These are phyloP conservation scores for Ensete glaucum DNA, from an alignment of 176 grass and related monocot species.

Conservation along the genomic window DNA sequence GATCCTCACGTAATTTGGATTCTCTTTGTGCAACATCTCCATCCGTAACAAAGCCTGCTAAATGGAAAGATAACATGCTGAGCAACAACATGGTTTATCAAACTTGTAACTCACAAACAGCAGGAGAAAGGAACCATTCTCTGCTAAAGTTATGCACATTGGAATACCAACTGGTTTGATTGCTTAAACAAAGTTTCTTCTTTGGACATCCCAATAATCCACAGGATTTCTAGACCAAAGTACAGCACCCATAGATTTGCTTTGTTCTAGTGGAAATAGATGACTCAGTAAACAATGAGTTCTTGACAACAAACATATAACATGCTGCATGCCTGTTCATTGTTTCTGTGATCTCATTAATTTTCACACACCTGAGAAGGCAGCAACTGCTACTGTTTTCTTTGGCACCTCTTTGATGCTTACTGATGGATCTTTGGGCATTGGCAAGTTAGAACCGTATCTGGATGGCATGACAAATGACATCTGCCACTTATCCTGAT, in stretches of 20 bases:
- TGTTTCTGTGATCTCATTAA: background rate
- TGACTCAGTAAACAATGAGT: background rate
- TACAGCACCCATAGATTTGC: background rate
- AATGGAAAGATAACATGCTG: background rate
- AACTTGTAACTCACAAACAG: background rate
- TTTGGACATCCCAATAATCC: background rate
- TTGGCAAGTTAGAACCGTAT: conserved; percentile 66
- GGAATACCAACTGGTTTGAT: background rate
- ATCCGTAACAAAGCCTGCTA: conserved; percentile 75
- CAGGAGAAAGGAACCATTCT: background rate
- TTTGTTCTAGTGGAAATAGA: background rate
- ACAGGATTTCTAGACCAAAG: background rate
- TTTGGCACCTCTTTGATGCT: conserved; percentile 59
- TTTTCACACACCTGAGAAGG: conserved; percentile 56
- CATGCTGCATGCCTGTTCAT: background rate
- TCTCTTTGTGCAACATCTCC: conserved; percentile 57
- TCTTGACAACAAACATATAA: background rate
- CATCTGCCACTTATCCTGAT: conserved; percentile 64
- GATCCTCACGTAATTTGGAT: conserved; percentile 46
- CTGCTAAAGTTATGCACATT: background rate
- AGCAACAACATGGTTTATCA: background rate
- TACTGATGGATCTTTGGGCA: conserved; percentile 68
- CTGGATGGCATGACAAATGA: conserved; percentile 93
- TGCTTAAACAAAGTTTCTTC: background rate
- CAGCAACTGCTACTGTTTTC: conserved; percentile 56